These are phyloP conservation scores for Cyclotella sp. DNA, from an alignment of 108 stramenopile species.

Conservation along the genomic window DNA sequence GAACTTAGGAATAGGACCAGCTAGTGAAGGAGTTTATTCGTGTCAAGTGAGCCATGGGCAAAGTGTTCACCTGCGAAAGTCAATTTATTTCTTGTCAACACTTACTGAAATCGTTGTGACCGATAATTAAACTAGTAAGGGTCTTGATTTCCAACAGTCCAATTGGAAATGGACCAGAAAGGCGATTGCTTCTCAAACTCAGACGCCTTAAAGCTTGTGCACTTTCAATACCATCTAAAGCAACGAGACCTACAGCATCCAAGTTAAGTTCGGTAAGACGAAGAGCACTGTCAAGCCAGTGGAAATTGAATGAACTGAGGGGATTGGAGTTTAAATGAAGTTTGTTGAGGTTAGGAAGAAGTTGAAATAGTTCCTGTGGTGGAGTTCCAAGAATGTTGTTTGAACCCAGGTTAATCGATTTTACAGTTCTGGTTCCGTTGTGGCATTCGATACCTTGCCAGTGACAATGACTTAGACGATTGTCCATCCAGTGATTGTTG, in stretches of 20 bases:
- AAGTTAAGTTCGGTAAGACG: conserved; percentile 35
- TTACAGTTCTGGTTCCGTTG: conserved; percentile 28
- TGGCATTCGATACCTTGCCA: conserved; percentile 39
- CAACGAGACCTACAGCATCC: conserved; percentile 30
- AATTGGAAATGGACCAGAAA: conserved; percentile 39
- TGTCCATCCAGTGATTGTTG: conserved; percentile 32
- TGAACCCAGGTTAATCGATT: conserved; percentile 28
- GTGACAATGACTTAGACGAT: conserved; percentile 16
- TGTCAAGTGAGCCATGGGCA: not conserved
- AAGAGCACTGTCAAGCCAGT: conserved; percentile 25
- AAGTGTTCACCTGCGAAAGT: not conserved
- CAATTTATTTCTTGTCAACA: not conserved
- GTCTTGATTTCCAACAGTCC: conserved; percentile 34
- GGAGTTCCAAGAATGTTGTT: conserved; percentile 40
- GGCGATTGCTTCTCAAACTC: conserved; percentile 36
- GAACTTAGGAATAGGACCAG: conserved; percentile 27
- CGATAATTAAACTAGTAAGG: conserved; percentile 27
- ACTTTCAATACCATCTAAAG: conserved; percentile 31
- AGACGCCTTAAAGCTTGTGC: conserved; percentile 21
- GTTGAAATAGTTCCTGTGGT: conserved; percentile 27
- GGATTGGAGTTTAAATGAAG: conserved; percentile 35
- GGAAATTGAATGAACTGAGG: conserved; percentile 38
- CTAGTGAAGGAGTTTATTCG: not conserved
- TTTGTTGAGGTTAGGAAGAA: conserved; percentile 34
- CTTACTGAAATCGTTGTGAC: conserved; percentile 36